phyloP scores from a whole-genome alignment of 2,329 filamentous ascomycete genomes.

The Epichloe amarillans region DNA sequence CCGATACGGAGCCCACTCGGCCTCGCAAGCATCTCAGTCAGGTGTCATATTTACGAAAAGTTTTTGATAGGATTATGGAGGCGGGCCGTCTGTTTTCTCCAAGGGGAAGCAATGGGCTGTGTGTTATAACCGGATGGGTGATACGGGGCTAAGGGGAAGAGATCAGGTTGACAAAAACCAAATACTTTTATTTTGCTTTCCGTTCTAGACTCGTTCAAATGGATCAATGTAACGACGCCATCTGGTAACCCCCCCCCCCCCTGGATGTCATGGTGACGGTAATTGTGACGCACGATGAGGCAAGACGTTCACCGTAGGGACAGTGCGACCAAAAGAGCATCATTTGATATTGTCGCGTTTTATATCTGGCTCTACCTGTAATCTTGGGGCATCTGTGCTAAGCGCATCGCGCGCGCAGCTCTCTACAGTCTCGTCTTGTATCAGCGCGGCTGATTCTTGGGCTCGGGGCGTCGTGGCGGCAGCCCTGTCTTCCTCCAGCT shows the following conservation, averaged over 20 bases:
- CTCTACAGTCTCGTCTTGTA: neutral
- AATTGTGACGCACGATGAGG: neutral
- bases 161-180: slow-evolving; percentile 43
- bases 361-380: neutral
- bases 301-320: neutral
- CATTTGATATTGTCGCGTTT: neutral
- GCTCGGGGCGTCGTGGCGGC: slow-evolving; percentile 3
- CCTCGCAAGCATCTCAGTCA: slow-evolving; percentile 34
- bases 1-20: slow-evolving; percentile 29
- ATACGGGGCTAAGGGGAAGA: slow-evolving; percentile 35
- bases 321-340: neutral
- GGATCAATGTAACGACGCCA: slow-evolving; percentile 1
- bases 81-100: slow-evolving; percentile 35
- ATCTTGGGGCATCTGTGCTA: neutral
- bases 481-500: slow-evolving; percentile 38
- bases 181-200: slow-evolving; percentile 32
- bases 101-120: slow-evolving; percentile 33
- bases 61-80: slow-evolving; percentile 41
- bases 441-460: neutral
- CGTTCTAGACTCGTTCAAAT: slow-evolving; percentile 20
- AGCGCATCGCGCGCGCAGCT: neutral
- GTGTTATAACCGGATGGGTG: slow-evolving; percentile 37
- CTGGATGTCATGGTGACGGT: neutral
- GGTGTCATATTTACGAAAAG: slow-evolving; percentile 45
- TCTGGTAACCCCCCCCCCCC: neutral